These are phyloP conservation scores for Cyberlindnera maclurae DNA, from an alignment of 805 yeast species.

Conservation along the genomic window DNA sequence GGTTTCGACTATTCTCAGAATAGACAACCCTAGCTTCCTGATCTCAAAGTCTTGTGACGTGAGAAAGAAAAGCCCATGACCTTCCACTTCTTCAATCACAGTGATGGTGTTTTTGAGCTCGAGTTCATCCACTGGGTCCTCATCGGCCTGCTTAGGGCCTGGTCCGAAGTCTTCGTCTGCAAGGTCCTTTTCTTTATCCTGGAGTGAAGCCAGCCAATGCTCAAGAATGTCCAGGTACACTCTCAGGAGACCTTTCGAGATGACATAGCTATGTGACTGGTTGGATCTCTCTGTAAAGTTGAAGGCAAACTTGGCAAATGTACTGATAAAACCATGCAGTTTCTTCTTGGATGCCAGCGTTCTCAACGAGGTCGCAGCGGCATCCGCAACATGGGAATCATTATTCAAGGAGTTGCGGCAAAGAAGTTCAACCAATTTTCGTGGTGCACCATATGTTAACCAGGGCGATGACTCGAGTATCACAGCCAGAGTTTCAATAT, in stretches of 20 bases:
- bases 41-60: conserved; percentile 80
- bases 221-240: conserved; percentile 74
- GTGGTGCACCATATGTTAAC: conserved; percentile 51
- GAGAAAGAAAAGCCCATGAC: conserved; percentile 86
- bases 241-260: conserved; percentile 54
- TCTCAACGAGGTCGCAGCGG: conserved; percentile 58
- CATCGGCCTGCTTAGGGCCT: conserved; percentile 5
- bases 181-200: conserved; percentile 22
- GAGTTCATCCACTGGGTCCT: conserved; percentile 47
- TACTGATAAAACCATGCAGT: conserved; percentile 62
- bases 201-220: conserved; percentile 73
- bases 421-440: conserved; percentile 65
- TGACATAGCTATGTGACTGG: conserved; percentile 49
- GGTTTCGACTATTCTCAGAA: conserved; percentile 71
- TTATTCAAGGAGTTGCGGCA: conserved; percentile 71
- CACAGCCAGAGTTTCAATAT: conserved; percentile 59
- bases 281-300: conserved; percentile 67
- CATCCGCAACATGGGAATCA: conserved; percentile 51
- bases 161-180: conserved; percentile 10
- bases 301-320: conserved; percentile 75
- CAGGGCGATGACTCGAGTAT: conserved; percentile 71
- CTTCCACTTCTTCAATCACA: conserved; percentile 90
- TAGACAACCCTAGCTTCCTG: conserved; percentile 67
- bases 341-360: conserved; percentile 60
- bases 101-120: conserved; percentile 77